phyloP scores from a whole-genome alignment of 208 protist genomes.

The Trypanosoma cruzi region DNA sequence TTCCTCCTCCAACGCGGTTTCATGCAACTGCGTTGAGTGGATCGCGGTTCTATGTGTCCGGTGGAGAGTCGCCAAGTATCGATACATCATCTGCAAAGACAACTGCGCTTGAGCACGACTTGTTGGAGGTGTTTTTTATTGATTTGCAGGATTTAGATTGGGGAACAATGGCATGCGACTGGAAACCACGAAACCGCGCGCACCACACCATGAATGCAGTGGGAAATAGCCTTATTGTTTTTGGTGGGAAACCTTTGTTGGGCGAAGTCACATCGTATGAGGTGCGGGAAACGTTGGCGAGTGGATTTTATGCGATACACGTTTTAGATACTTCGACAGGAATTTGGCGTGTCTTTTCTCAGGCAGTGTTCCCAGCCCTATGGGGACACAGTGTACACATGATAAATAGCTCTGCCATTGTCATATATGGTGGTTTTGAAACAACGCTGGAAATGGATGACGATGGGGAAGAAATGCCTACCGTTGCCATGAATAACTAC shows the following conservation, averaged over 20 bases:
- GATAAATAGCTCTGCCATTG: slow-evolving; percentile 11
- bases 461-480: slow-evolving; percentile 4
- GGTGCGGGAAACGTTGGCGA: slow-evolving; percentile 13
- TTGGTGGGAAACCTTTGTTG: slow-evolving; percentile 12
- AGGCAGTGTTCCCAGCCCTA: slow-evolving; percentile 1
- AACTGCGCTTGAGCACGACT: background rate
- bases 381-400: slow-evolving; percentile 21
- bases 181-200: slow-evolving; percentile 13
- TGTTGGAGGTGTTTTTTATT: slow-evolving; percentile 20
- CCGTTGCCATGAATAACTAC: slow-evolving; percentile 6
- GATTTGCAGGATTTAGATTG: slow-evolving; percentile 9
- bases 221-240: slow-evolving; percentile 12
- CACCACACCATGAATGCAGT: slow-evolving; percentile 23
- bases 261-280: slow-evolving; percentile 6
- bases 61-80: background rate
- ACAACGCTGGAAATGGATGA: slow-evolving; percentile 11
- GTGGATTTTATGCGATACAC: slow-evolving; percentile 21
- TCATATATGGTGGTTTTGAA: slow-evolving; percentile 24
- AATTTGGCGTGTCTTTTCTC: slow-evolving; percentile 16
- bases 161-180: background rate
- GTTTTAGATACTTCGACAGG: slow-evolving; percentile 9
- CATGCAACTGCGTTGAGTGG: slow-evolving; percentile 12
- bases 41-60: slow-evolving; percentile 10
- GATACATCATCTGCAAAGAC: background rate
- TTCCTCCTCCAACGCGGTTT: slow-evolving; percentile 18